Evolutionary conservation across 2,329 filamentous ascomycete species (phyloP).

Genomic region (Zalaria obscura): DNA sequence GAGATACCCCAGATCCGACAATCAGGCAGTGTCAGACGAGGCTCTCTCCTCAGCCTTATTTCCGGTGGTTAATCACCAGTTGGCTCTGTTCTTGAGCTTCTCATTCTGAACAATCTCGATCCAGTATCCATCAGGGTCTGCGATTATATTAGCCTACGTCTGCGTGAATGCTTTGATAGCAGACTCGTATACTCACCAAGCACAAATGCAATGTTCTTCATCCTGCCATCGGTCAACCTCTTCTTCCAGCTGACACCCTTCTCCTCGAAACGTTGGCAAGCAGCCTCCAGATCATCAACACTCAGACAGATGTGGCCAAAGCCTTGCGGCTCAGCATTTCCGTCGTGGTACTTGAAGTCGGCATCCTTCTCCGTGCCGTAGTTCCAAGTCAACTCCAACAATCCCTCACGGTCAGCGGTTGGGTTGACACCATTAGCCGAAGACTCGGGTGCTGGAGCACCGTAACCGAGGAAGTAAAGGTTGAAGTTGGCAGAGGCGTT

Average conservation of each 20-base stretch:
- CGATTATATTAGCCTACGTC: background rate
- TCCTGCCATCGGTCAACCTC: conserved; percentile 73
- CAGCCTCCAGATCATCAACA: conserved; percentile 78
- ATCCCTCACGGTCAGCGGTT: conserved; percentile 58
- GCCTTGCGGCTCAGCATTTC: conserved; percentile 81
- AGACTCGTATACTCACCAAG: conserved; percentile 34
- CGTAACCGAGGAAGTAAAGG: conserved; percentile 84
- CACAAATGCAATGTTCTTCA: conserved; percentile 90
- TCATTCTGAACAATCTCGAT: conserved; percentile 67
- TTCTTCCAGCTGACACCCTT: conserved; percentile 86
- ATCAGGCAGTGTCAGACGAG: too few relatives aligned
- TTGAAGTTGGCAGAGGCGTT: conserved; percentile 63
- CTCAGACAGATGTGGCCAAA: conserved; percentile 86
- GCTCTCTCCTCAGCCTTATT: too few relatives aligned
- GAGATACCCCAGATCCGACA: too few relatives aligned
- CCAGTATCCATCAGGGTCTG: conserved; percentile 68
- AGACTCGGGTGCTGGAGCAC: conserved; percentile 29
- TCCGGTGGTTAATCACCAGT: background rate
- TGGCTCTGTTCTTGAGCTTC: conserved; percentile 31
- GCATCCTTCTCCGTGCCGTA: conserved; percentile 74
- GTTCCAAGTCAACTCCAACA: conserved; percentile 83
- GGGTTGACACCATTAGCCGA: conserved; percentile 42
- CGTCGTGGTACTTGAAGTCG: conserved; percentile 76
- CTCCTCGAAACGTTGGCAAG: conserved; percentile 74
- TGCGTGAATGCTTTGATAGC: background rate